A percentile compares a stretch with the other conserved stretches of the same genome.
These are phyloP conservation scores for Phytophthora rubi DNA, from an alignment of 352 stramenopile species.

Conservation along the genomic window DNA sequence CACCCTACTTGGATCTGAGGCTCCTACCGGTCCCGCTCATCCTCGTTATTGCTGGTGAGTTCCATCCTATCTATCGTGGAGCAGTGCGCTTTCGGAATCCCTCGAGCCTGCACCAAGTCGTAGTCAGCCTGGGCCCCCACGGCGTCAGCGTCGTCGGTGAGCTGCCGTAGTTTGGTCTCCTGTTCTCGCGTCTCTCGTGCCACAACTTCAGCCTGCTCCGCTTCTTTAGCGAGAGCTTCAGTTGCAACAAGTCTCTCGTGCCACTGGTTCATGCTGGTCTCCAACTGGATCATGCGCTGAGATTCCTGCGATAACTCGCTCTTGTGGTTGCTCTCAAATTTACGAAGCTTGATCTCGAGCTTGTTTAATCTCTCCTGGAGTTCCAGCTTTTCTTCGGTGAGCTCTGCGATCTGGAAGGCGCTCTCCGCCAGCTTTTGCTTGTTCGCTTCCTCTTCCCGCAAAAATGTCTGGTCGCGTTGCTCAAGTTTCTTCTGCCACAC, in stretches of 20 bases:
- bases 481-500: constrained; percentile 32
- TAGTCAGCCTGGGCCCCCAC: constrained; percentile 42
- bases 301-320: constrained; percentile 29
- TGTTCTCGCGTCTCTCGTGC: constrained; percentile 47
- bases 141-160: constrained; percentile 52
- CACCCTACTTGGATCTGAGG: neutral
- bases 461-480: constrained; percentile 56
- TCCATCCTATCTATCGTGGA: constrained; percentile 2
- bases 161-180: constrained; percentile 48
- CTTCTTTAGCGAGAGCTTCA: constrained; percentile 34
- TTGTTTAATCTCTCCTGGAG: constrained; percentile 36
- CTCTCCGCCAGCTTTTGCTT: constrained; percentile 43
- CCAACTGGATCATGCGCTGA: constrained; percentile 34
- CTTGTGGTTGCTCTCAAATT: constrained; percentile 30
- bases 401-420: constrained; percentile 27
- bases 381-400: constrained; percentile 36
- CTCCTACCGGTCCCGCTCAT: constrained; percentile 33
- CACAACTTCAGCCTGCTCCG: constrained; percentile 35
- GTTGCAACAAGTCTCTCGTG: constrained; percentile 40
- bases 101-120: constrained; percentile 35
- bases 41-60: constrained; percentile 31
- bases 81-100: constrained; percentile 5
- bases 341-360: constrained; percentile 30
- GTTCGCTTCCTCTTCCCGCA: constrained; percentile 59
- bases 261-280: constrained; percentile 37